These are phyloP conservation scores for Juglanconis sp. DNA, from an alignment of 2,329 filamentous ascomycete genomes.

Conservation along the genomic window DNA sequence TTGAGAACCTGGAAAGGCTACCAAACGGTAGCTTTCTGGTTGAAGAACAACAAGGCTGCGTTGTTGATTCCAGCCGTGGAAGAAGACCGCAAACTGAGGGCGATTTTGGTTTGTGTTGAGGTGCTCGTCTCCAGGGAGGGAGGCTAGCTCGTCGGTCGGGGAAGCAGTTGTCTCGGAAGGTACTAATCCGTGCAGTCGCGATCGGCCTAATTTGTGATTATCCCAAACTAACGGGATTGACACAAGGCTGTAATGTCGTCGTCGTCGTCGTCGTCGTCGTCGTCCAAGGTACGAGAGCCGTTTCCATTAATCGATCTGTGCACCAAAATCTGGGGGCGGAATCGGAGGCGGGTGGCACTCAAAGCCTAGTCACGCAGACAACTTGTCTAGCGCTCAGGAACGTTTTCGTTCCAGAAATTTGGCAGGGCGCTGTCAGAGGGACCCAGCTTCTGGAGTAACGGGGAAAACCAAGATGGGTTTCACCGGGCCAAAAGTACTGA, in stretches of 20 bases:
- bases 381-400: neutral
- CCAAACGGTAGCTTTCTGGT: slow-evolving; percentile 15
- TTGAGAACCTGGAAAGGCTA: slow-evolving; percentile 11
- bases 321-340: neutral
- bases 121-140: neutral
- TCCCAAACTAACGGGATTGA: neutral
- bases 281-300: neutral
- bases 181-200: neutral
- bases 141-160: neutral
- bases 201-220: neutral
- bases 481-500: slow-evolving; percentile 7
- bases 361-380: neutral
- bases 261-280: neutral
- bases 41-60: slow-evolving; percentile 2
- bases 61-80: neutral
- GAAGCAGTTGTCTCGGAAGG: neutral
- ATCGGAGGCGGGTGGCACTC: neutral
- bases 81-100: neutral
- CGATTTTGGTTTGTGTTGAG: neutral
- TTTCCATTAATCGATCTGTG: slow-evolving; percentile 6
- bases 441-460: neutral
- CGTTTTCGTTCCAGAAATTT: neutral
- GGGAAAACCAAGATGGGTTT: neutral
- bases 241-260: neutral
- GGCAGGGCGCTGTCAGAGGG: neutral